Evolutionary conservation across 352 stramenopile genomes (phyloP), one percentile per base, ranked within the genome.

Genomic region (Pythium biforme): DNA sequence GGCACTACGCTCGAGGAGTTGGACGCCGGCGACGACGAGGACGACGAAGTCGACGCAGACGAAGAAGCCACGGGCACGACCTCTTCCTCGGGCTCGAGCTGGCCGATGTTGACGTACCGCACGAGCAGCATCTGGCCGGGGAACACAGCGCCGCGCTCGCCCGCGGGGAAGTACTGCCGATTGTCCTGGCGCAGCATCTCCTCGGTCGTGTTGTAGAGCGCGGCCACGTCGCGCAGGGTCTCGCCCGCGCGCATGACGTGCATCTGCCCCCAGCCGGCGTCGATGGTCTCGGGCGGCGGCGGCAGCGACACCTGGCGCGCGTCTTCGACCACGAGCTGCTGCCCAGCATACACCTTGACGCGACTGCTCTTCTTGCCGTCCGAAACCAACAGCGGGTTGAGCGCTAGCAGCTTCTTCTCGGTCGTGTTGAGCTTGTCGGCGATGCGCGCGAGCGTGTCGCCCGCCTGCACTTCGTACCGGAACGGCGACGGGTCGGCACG

Each of bases 201-300:
- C 51, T 91, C 81, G 22, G 71, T 89, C 45, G 84, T 92, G 68
- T 95, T 93, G 75, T 93, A 95, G 37, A 86, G 73, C 62, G 57
- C 58, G 29, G 84, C 82, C 47, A 95, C 92, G 62, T 45, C 66
- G n/a, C 75, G 64, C 54, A 95, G 68, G 58, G 82, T 79, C 61
- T 95, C 86, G 39, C 81, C 83, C 0, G 76, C 53, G 26, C 81
- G 79, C 59, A 93, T 83, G 22, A 93, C 54, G 54, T 95, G 86
- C 83, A 94, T 93, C 47, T 91, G 80, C 1, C 86, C 86, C 86
- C 86, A 94, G 49, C 86, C 86, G 45, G 86, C 76, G 73, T 94
- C 86, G 48, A 94, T 93, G 59, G 70, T 81, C 53, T 92, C 82
- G 55, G 86, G 83, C 23, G 80, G 80, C 26, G 83, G 86, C 25